phyloP scores from a whole-genome alignment of 139 green algal genomes.

The Helicosporidium sp. region DNA sequence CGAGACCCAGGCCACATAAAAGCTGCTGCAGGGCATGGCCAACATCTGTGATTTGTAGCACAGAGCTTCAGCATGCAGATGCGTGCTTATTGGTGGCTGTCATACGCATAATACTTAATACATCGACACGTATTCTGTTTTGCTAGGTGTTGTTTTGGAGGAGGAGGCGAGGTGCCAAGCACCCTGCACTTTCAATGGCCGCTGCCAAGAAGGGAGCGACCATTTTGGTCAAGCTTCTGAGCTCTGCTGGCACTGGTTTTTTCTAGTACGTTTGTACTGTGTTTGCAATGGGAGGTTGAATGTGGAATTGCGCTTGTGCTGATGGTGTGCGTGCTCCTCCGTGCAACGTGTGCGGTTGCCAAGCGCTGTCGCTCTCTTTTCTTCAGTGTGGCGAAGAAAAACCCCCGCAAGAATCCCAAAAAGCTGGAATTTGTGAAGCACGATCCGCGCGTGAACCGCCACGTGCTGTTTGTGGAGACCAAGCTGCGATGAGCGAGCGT shows the following conservation, averaged over 20 bases:
- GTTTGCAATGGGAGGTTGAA: too few species aligned
- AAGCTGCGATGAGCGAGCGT: conserved; percentile 40
- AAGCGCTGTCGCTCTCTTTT: conserved; percentile 9
- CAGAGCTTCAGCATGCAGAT: too few species aligned
- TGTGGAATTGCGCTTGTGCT: too few species aligned
- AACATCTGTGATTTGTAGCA: too few species aligned
- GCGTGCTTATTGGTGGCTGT: too few species aligned
- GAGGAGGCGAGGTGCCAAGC: not conserved
- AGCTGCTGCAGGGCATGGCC: not conserved
- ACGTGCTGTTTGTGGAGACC: conserved; percentile 60
- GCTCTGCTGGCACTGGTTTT: conserved; percentile 51
- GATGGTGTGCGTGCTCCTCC: too few species aligned
- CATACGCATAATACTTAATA: too few species aligned
- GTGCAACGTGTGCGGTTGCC: too few species aligned
- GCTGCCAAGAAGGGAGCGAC: conserved; percentile 27
- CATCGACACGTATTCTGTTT: too few species aligned
- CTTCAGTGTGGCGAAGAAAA: conserved; percentile 61
- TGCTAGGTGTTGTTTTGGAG: too few species aligned
- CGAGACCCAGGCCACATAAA: too few species aligned
- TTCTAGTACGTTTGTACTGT: conserved; percentile 18
- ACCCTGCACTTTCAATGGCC: not conserved
- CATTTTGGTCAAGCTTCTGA: conserved; percentile 53
- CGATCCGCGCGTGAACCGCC: conserved; percentile 41
- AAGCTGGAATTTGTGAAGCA: conserved; percentile 64
- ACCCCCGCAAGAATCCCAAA: conserved; percentile 37